Evolutionary conservation across 129 eudicot species (phyloP).

Genomic region (Flaveria ramosissima): DNA sequence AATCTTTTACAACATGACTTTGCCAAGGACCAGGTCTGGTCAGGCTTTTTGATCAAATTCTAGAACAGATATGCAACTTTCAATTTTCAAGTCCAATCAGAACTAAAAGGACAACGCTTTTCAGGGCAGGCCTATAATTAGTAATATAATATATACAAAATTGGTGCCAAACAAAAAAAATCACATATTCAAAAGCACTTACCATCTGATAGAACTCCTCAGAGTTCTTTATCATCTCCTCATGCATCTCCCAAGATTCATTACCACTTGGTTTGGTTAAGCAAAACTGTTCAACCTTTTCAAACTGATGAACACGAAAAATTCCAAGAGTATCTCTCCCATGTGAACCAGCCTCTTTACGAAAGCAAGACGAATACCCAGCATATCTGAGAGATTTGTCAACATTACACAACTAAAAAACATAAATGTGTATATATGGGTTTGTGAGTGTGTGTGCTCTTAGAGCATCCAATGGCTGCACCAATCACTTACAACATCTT

Average conservation of each 20-base stretch:
- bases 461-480: not conserved
- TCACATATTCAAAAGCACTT: not conserved
- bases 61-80: not conserved
- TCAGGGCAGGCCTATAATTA: not conserved
- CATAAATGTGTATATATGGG: not conserved
- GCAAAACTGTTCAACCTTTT: slow-evolving; percentile 91
- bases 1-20: not conserved
- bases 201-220: slow-evolving; percentile 91
- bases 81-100: not conserved
- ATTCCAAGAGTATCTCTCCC: slow-evolving; percentile 98
- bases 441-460: not conserved
- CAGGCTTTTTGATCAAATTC: not conserved
- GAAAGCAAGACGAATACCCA: slow-evolving; percentile 95
- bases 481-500: not conserved
- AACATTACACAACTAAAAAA: slow-evolving; percentile 11
- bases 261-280: slow-evolving; percentile 75
- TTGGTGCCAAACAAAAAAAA: not conserved
- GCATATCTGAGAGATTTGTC: slow-evolving; percentile 60
- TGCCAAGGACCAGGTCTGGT: not conserved
- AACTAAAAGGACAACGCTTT: not conserved
- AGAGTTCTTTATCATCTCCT: slow-evolving; percentile 88
- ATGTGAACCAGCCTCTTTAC: slow-evolving; percentile 98
- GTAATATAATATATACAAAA: not conserved
- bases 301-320: slow-evolving; percentile 96
- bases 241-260: slow-evolving; percentile 92